Conservation (phyloP, 2,329 filamentous ascomycete genomes). For the Fusarium sp. region DNA sequence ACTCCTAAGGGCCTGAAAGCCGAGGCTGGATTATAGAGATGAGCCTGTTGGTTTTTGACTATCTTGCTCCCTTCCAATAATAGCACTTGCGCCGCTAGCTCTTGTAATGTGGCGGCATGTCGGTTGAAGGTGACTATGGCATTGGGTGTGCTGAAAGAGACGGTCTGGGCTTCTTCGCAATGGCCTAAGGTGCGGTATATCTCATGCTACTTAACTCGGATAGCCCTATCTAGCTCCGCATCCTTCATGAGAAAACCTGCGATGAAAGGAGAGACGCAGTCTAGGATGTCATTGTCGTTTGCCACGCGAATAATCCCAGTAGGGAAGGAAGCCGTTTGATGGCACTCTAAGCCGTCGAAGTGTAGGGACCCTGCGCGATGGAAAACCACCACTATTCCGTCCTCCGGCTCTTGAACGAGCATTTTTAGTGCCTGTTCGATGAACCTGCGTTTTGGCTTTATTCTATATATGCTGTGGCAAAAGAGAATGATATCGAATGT, state of each 20-base stretch:
- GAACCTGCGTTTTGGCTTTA: constrained; percentile 60
- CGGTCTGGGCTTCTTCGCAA: constrained; percentile 52
- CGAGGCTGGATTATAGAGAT: constrained; percentile 55
- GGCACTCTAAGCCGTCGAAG: constrained; percentile 62
- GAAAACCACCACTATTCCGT: constrained; percentile 65
- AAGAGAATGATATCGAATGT: constrained; percentile 70
- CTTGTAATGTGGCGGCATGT: constrained; percentile 57
- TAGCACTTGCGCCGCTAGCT: constrained; percentile 59
- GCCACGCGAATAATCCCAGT: constrained; percentile 57
- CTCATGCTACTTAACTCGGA: constrained; percentile 60
- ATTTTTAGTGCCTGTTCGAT: constrained; percentile 62
- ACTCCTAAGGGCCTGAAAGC: constrained; percentile 61
- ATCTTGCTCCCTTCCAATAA: constrained; percentile 37
- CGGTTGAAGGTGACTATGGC: constrained; percentile 64
- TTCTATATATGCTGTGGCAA: constrained; percentile 74
- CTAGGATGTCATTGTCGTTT: constrained; percentile 59
- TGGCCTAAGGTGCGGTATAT: constrained; percentile 63
- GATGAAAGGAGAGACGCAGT: constrained; percentile 65
- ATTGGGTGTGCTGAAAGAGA: constrained; percentile 63
- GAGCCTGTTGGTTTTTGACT: constrained; percentile 67
- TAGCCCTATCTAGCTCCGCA: constrained; percentile 44
- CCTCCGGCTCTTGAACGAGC: constrained; percentile 55
- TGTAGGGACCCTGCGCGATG: constrained; percentile 60
- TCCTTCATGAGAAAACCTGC: constrained; percentile 58
- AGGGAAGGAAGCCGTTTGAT: constrained; percentile 61